Percentiles rank a stretch among this genome's conserved stretches.
These are phyloP conservation scores for Coprinellus micaceus DNA, from an alignment of 768 basidiomycete genomes.

Conservation along the genomic window DNA sequence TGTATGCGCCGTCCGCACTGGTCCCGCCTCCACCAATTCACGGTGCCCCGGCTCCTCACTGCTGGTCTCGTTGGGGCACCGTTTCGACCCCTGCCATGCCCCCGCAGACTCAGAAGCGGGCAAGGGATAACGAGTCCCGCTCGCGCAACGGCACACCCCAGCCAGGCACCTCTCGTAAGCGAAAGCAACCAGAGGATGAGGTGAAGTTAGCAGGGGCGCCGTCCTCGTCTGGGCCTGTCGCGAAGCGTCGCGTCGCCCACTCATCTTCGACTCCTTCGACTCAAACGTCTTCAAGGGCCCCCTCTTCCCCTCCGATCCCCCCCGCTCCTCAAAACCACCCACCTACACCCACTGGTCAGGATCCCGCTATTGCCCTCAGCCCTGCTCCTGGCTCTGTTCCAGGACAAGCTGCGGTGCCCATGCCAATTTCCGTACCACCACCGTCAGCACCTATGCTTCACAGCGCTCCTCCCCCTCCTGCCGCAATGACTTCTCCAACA, in stretches of 20 bases:
- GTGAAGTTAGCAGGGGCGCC: constrained; percentile 23
- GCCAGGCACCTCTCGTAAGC: constrained; percentile 41
- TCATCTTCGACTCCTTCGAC: constrained; percentile 8
- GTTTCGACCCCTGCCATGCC: constrained; percentile 44
- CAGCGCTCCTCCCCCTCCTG: background rate
- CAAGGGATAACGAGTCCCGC: constrained; percentile 27
- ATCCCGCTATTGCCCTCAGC: background rate
- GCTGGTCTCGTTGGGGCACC: constrained; percentile 49
- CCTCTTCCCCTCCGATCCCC: background rate
- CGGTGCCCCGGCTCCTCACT: constrained; percentile 30
- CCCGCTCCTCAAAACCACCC: background rate
- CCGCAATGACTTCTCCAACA: constrained; percentile 3
- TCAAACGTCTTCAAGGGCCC: constrained; percentile 36
- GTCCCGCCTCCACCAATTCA: constrained; percentile 9
- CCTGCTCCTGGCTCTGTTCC: background rate
- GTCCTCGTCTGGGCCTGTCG: constrained; percentile 23
- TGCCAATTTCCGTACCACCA: background rate
- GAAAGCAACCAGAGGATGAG: constrained; percentile 42
- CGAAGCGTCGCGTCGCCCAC: constrained; percentile 17
- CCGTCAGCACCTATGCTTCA: background rate
- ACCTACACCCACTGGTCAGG: background rate
- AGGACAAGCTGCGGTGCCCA: too few species aligned
- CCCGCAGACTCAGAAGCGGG: constrained; percentile 40
- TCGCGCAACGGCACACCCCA: constrained; percentile 29
- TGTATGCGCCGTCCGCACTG: constrained; percentile 11